phyloP scores from a whole-genome alignment of 192 early-diverging fungal genomes.

The Dissophora ornata region DNA sequence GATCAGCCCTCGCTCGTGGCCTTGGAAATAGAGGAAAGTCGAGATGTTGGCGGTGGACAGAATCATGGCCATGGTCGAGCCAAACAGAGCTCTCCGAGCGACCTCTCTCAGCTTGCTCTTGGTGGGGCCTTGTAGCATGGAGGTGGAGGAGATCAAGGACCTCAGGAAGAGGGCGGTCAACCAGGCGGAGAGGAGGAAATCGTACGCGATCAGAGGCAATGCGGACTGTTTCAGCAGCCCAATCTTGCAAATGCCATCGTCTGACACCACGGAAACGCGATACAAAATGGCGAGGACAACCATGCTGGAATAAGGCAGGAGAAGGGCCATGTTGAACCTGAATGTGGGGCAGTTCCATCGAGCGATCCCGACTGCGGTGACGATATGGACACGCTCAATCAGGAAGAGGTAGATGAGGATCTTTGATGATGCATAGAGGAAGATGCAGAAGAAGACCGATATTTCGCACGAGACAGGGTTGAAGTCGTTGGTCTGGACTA shows the following conservation, averaged over 20 bases:
- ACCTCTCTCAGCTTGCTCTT: slow-evolving; percentile 39
- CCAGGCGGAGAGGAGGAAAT: slow-evolving; percentile 28
- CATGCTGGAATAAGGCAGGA: slow-evolving; percentile 44
- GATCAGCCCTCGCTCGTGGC: slow-evolving; percentile 55
- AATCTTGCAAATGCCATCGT: slow-evolving; percentile 31
- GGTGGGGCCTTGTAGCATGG: slow-evolving; percentile 36
- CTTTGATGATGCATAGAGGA: slow-evolving; percentile 55
- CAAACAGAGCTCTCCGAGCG: slow-evolving; percentile 53
- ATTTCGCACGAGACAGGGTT: slow-evolving; percentile 52
- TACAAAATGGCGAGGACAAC: slow-evolving; percentile 42
- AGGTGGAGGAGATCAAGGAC: slow-evolving; percentile 34
- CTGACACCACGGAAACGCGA: slow-evolving; percentile 16
- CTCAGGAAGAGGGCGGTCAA: slow-evolving; percentile 34
- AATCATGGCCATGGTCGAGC: slow-evolving; percentile 48
- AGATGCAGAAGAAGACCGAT: slow-evolving; percentile 49
- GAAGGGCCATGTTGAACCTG: slow-evolving; percentile 50
- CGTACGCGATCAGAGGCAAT: slow-evolving; percentile 29
- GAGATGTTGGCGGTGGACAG: slow-evolving; percentile 55
- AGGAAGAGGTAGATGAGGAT: slow-evolving; percentile 61
- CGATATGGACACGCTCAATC: slow-evolving; percentile 50
- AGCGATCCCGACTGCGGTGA: slow-evolving; percentile 26
- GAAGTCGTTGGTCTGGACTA: slow-evolving; percentile 60
- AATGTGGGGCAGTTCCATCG: slow-evolving; percentile 54
- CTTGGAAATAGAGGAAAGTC: slow-evolving; percentile 40
- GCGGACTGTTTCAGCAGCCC: slow-evolving; percentile 3